These are phyloP conservation scores for Carex scoparia DNA, from an alignment of 176 grass and related monocot genomes.

Conservation along the genomic window DNA sequence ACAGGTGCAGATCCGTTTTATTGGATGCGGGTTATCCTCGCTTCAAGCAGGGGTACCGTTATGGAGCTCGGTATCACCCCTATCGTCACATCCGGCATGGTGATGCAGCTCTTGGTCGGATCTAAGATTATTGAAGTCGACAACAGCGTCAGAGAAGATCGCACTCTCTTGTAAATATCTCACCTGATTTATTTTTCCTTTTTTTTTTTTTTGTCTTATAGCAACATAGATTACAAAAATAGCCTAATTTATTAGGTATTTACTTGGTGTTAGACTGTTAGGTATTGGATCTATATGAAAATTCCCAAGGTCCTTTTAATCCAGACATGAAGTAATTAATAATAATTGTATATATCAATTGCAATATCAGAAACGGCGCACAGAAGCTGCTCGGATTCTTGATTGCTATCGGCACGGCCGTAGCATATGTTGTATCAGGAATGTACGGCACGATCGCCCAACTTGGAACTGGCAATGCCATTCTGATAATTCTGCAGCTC, in stretches of 20 bases:
- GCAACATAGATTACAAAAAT: not conserved
- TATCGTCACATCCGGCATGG: slow-evolving; percentile 87
- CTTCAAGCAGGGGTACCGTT: slow-evolving; percentile 84
- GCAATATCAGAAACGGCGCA: slow-evolving; percentile 62
- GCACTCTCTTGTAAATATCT: slow-evolving; percentile 66
- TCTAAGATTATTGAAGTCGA: slow-evolving; percentile 97
- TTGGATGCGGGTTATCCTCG: slow-evolving; percentile 97
- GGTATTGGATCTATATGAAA: not conserved
- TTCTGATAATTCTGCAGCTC: slow-evolving; percentile 96
- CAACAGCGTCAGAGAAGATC: slow-evolving; percentile 96
- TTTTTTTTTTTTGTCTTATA: not conserved
- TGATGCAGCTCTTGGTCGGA: slow-evolving; percentile 94
- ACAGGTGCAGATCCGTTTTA: slow-evolving; percentile 96
- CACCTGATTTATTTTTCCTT: not conserved
- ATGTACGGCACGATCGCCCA: slow-evolving; percentile 91
- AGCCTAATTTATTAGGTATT: not conserved
- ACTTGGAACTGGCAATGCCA: slow-evolving; percentile 87
- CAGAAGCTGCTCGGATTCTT: slow-evolving; percentile 88
- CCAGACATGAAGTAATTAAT: not conserved
- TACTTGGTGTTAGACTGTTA: not conserved
- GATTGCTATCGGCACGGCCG: slow-evolving; percentile 85
- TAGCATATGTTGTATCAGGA: slow-evolving; percentile 90
- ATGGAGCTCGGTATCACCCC: slow-evolving; percentile 99
- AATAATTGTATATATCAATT: not conserved
- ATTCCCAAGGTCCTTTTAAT: not conserved